A percentile compares a stretch with the other conserved stretches of the same genome.
These are phyloP conservation scores for Linnemannia zychae DNA, from an alignment of 192 early-diverging fungal genomes.

Conservation along the genomic window DNA sequence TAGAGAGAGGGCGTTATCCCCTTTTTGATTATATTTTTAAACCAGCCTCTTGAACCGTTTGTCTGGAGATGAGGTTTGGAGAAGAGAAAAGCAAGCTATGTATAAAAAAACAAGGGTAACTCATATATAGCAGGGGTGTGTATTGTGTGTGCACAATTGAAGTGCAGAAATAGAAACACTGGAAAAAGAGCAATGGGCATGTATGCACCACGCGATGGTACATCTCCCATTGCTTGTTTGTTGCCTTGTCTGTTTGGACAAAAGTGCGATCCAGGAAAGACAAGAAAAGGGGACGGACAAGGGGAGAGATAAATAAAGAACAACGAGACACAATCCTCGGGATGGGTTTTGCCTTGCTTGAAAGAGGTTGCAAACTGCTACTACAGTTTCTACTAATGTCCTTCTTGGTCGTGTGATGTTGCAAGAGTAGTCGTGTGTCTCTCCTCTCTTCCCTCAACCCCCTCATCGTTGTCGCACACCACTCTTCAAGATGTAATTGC, in stretches of 20 bases:
- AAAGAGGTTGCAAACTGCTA: neutral
- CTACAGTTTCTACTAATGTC: neutral
- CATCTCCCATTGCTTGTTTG: too few relatives aligned
- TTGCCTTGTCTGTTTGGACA: too few relatives aligned
- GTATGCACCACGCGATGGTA: conserved; percentile 1
- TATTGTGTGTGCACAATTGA: too few relatives aligned
- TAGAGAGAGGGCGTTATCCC: neutral
- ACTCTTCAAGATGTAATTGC: neutral
- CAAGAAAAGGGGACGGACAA: neutral
- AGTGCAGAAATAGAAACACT: conserved; percentile 6
- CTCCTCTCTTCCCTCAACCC: neutral
- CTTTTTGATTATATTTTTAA: conserved; percentile 4
- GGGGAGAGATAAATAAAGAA: neutral
- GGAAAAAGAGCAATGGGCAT: neutral
- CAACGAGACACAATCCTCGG: neutral
- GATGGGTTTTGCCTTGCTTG: neutral
- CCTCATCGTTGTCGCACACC: neutral
- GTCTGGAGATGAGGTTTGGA: neutral
- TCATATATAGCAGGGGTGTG: neutral
- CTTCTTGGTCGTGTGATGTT: neutral
- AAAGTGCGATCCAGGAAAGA: conserved; percentile 5
- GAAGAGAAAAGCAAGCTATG: too few relatives aligned
- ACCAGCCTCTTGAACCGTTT: neutral
- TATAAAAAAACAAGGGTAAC: conserved; percentile 4
- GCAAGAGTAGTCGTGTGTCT: neutral